Evolutionary conservation across 148 eudicot species (phyloP), one percentile per base, ranked within the genome.

Genomic region (Bassia scoparia): DNA sequence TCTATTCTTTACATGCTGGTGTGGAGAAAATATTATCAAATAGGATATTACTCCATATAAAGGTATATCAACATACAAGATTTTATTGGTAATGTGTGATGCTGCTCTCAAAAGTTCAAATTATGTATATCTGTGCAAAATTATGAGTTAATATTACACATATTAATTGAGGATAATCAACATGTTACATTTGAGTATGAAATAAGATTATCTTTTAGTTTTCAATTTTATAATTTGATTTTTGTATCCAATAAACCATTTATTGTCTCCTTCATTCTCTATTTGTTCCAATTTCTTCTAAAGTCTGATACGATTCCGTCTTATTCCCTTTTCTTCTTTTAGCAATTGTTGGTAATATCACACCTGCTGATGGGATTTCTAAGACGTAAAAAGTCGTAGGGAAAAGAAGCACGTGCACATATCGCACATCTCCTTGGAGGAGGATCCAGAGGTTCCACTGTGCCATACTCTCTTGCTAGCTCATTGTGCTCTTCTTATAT

Each of bases 281-380:
- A 34, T 53, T 37, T 10, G 52, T 34, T 13, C 52, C 35, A 46
- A 21, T 61, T 5, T 15, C 54, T 30, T 17, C n/a, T n/a, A n/a
- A n/a, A n/a, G n/a, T n/a, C n/a, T n/a, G n/a, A n/a, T n/a, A n/a
- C n/a, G n/a, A n/a, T n/a, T n/a, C n/a, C n/a, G n/a, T 50, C 37
- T 26, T 46, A 34, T 52, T 23, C 52, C 17, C 71, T 30, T 4
- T 27, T 49, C 52, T 64, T 52, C 24, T 74, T n/a, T n/a, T n/a
- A 95, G 99, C 99, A n/a, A 95, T 95, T 78, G 99, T 95, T 76
- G 99, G 99, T n/a, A 97, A 95, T 79, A 95, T 95, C 70, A 90
- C 99, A 73, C 99, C 99, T 56, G 48, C 80, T 54, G 97, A 92
- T 79, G 99, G 97, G 67, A 71, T 95, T 58, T 87, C 99, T 26